Base-by-base conservation (phyloP, 768 basidiomycete species). In the Gymnopilus dilepis region DNA sequence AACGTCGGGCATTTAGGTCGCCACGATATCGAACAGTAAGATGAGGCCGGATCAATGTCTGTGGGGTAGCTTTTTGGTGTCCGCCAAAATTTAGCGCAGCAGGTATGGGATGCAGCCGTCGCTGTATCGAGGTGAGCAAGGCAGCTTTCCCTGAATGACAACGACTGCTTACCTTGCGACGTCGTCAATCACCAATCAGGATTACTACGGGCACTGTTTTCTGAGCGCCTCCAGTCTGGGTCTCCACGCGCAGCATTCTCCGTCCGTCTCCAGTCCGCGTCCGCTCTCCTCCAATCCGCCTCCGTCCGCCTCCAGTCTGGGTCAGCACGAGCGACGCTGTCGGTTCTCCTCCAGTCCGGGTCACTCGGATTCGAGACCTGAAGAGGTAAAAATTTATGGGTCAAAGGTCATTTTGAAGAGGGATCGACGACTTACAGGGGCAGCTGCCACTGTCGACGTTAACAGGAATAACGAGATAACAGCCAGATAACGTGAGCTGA, bases 401-500 rank as follows among this genome's bases (percentile, higher is more conserved):
- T 45, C 40, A 26, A 19, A n/a, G n/a, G 51, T 50, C 41, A 59
- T 51, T 53, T 59, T 56, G 48, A 28, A 31, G 53, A 62, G 40
- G 48, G 22, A 62, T 37, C 37, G 42, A 57, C 54, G 38, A 74
- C 77, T 58, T 65, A 80, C 78, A 59, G 81, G 80, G 51, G 76
- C 66, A 64, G 79, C 75, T 61, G 73, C 72, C 61, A 69, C 74
- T 57, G 56, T 59, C 47, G 72, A 70, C 45, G 71, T 64, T 30
- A 74, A 65, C 58, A 78, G 66, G 62, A 77, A 63, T 60, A 78
- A 59, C 33, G 73, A 72, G 47, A 81, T 58, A 40, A 77, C 54
- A 51, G 74, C 64, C 50, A 78, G 64, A 59, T 76, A 76, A 64
- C 72, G 76, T 68, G 73, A 68, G 60, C 63, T 72, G 65, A 77